These are phyloP conservation scores for Eremochloa ophiuroides DNA, from an alignment of 176 grass and related monocot species.

Conservation along the genomic window DNA sequence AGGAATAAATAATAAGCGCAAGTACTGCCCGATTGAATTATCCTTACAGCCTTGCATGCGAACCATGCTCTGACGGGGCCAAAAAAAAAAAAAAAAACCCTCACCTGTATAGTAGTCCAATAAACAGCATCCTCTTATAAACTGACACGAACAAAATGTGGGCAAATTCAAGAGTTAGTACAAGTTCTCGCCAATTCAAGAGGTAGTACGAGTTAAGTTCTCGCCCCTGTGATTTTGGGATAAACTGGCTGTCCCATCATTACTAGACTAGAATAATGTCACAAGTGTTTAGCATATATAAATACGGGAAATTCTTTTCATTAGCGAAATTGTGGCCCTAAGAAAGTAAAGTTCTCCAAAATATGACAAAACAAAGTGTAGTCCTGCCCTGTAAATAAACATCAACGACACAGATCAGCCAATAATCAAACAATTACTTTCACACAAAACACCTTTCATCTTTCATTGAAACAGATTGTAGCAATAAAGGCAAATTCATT, in stretches of 20 bases:
- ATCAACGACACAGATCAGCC: not conserved
- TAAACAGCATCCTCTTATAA: not conserved
- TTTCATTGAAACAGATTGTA: not conserved
- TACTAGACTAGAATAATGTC: not conserved
- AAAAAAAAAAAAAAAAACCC: not conserved
- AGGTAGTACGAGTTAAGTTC: not conserved
- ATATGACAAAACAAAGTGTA: not conserved
- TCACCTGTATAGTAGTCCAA: not conserved
- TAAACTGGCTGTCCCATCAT: not conserved
- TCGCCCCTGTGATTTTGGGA: not conserved
- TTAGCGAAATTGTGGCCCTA: not conserved
- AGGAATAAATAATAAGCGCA: not conserved
- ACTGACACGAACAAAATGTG: not conserved
- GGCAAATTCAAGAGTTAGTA: not conserved
- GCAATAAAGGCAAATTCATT: constrained; percentile 7
- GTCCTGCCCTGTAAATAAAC: not conserved
- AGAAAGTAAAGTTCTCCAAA: not conserved
- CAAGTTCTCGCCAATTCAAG: not conserved
- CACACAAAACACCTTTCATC: not conserved
- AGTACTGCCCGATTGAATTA: not conserved
- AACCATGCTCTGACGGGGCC: not conserved
- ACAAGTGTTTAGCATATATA: not conserved
- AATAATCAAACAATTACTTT: not conserved
- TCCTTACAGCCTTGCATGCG: not conserved
- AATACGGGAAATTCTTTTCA: not conserved